phyloP scores from a whole-genome alignment of 1,284 basidiomycete species.

The Puccinia polysora region DNA sequence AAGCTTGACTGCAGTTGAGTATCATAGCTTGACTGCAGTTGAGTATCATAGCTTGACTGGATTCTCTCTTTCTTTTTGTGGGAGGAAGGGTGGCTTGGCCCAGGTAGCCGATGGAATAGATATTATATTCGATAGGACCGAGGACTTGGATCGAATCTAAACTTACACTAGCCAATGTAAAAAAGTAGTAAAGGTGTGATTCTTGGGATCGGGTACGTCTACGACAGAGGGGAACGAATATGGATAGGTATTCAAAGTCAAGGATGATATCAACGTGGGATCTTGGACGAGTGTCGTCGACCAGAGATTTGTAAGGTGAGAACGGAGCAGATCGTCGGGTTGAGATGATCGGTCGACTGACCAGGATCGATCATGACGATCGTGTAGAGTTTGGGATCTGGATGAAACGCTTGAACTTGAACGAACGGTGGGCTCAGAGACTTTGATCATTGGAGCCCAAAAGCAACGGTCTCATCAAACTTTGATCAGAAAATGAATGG shows the following conservation, averaged over 20 bases:
- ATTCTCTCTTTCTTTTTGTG: no score
- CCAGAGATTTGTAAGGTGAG: background rate
- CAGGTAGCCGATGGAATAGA: no score
- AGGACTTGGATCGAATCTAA: no score
- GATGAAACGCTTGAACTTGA: conserved; percentile 70
- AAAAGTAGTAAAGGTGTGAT: conserved; percentile 65
- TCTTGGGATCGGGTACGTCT: conserved; percentile 73
- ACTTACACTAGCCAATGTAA: conserved; percentile 77
- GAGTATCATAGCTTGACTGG: no score
- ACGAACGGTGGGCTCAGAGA: conserved; percentile 64
- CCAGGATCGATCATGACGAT: conserved; percentile 80
- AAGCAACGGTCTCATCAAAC: no score
- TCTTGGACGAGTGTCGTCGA: background rate
- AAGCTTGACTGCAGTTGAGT: no score
- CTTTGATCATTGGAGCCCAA: no score
- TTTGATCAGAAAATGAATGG: no score
- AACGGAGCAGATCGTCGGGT: background rate
- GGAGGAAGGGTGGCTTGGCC: no score
- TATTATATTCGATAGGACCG: no score
- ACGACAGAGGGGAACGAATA: background rate
- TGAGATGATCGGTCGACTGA: no score
- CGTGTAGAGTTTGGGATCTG: conserved; percentile 77
- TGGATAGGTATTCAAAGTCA: background rate
- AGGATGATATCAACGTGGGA: background rate
- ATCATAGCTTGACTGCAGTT: no score